Conservation (phyloP, 2,329 filamentous ascomycete species). For the Cladosporium cucumerinum region DNA sequence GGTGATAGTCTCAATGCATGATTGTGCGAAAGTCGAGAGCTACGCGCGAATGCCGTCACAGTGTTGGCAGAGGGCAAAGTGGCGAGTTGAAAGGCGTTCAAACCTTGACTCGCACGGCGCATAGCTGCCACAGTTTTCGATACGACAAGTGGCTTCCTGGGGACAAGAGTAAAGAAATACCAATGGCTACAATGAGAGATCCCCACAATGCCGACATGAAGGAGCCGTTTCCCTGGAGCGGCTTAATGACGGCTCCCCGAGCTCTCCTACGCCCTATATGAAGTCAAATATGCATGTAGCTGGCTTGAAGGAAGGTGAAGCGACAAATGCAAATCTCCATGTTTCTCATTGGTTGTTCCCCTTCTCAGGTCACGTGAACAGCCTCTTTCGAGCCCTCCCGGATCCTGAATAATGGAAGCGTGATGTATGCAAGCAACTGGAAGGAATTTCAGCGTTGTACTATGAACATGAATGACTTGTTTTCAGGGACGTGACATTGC, state of each 20-base stretch:
- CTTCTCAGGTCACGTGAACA: neutral
- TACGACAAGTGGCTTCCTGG: neutral
- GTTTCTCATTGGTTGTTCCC: neutral
- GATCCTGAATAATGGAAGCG: no score
- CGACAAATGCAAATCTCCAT: neutral
- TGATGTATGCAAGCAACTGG: no score
- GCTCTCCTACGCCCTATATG: neutral
- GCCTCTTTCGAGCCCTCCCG: no score
- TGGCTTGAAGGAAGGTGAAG: neutral
- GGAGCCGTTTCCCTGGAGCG: neutral
- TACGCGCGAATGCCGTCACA: neutral
- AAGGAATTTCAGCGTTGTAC: no score
- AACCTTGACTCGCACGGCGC: slow-evolving; percentile 1
- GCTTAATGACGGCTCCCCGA: no score
- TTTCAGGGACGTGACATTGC: no score
- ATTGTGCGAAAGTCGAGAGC: neutral
- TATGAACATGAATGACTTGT: no score
- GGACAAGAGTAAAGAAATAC: neutral
- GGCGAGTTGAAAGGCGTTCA: neutral
- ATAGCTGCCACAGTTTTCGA: neutral
- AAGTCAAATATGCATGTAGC: neutral
- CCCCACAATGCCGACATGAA: neutral
- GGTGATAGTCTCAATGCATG: neutral
- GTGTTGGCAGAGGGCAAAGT: neutral
- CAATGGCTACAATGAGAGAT: neutral